A percentile compares a stretch with the other conserved stretches of the same genome.
phyloP scores from a whole-genome alignment of 1,139 yeast species.

The Protomyces arabidopsidicola region DNA sequence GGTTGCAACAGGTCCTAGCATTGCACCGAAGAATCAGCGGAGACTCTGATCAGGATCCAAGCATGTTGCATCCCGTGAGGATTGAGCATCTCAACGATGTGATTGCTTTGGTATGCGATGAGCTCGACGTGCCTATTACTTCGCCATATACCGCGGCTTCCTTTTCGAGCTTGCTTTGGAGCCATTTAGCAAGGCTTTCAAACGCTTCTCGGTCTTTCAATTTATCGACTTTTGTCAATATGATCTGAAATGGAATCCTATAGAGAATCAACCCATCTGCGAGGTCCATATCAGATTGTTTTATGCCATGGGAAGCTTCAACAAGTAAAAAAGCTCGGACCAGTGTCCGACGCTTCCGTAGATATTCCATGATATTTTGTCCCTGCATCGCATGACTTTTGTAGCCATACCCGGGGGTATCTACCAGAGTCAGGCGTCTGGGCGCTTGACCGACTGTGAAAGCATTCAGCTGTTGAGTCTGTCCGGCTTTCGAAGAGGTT shows the following conservation, averaged over 20 bases:
- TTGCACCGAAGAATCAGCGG: neutral
- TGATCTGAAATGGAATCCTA: constrained; percentile 21
- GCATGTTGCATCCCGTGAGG: neutral
- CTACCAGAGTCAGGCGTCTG: constrained; percentile 2
- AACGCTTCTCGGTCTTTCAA: neutral
- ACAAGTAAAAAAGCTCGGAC: constrained; percentile 13
- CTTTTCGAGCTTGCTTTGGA: neutral
- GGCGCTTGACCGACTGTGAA: constrained; percentile 12
- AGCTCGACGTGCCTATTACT: neutral
- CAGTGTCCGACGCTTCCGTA: neutral
- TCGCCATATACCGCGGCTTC: neutral
- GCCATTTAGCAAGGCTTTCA: neutral
- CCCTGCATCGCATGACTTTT: constrained; percentile 14
- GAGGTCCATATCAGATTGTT: constrained; percentile 9
- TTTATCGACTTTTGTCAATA: constrained; percentile 19
- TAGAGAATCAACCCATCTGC: neutral
- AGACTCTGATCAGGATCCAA: neutral
- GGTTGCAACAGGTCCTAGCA: neutral
- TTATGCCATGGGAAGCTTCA: constrained; percentile 21
- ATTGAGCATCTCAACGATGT: neutral
- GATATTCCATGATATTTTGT: constrained; percentile 1
- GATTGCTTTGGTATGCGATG: neutral
- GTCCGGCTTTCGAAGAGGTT: constrained; percentile 23
- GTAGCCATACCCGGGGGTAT: constrained; percentile 26
- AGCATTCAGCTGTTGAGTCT: constrained; percentile 19